These are phyloP conservation scores for Beauveria brongniartii DNA, from an alignment of 2,329 filamentous ascomycete genomes.

Conservation along the genomic window DNA sequence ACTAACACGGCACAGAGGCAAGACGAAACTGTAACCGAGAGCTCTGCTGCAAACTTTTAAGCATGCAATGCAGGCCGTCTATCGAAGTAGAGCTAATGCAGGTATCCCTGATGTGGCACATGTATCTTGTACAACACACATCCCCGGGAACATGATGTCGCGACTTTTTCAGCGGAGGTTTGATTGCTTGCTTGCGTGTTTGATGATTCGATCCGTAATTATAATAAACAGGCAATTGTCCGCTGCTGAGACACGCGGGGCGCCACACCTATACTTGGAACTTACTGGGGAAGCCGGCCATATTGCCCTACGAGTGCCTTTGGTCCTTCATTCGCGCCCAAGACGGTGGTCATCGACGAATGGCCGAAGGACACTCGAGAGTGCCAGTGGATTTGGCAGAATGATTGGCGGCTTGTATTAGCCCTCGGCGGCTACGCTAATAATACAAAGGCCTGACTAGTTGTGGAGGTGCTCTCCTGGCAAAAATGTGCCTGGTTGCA, in stretches of 20 bases:
- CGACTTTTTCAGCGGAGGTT: neutral
- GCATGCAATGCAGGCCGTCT: neutral
- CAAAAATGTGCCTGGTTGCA: neutral
- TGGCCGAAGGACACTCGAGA: neutral
- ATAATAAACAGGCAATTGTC: neutral
- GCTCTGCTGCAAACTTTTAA: neutral
- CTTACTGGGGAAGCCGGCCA: neutral
- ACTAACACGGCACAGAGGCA: neutral
- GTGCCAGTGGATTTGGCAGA: neutral
- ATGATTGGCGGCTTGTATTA: neutral
- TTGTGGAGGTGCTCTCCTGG: neutral
- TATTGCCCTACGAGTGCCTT: neutral
- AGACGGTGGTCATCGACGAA: neutral
- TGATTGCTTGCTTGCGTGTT: neutral
- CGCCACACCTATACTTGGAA: neutral
- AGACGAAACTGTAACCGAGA: neutral
- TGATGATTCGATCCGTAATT: neutral
- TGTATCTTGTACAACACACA: conserved; percentile 2
- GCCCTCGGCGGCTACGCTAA: neutral
- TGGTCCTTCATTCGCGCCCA: neutral
- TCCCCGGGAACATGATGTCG: neutral
- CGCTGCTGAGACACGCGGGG: neutral
- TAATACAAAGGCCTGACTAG: neutral
- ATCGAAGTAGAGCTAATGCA: neutral
- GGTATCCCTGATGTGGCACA: neutral